phyloP scores from a whole-genome alignment of 164 flowering plant genomes.

The Chimonanthus praecox region DNA sequence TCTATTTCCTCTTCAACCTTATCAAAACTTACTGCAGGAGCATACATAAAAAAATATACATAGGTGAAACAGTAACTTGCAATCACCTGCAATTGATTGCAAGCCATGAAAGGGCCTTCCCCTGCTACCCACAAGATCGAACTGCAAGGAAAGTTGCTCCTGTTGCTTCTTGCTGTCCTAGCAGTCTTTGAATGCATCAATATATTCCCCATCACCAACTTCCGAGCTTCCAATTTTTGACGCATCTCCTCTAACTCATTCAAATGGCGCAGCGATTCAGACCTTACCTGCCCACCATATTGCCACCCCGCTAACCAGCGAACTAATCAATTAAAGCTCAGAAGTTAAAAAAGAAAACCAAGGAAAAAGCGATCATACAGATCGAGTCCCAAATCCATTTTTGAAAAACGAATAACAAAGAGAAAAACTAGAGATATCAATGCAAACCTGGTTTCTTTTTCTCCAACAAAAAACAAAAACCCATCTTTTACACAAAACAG shows the following conservation, averaged over 20 bases:
- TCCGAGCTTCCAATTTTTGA: constrained; percentile 49
- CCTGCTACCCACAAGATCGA: constrained; percentile 61
- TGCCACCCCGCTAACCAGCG: constrained; percentile 37
- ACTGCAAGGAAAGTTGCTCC: constrained; percentile 49
- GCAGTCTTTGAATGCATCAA: constrained; percentile 39
- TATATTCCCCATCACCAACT: constrained; percentile 47
- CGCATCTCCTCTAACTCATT: constrained; percentile 80
- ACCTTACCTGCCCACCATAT: constrained; percentile 52
- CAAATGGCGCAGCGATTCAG: constrained; percentile 50
- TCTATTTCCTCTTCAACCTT: no score
- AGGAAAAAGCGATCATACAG: neutral
- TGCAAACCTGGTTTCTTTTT: neutral
- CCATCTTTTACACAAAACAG: no score
- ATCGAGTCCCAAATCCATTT: neutral
- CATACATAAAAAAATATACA: neutral
- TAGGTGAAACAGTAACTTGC: neutral
- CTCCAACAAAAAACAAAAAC: no score
- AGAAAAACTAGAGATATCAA: no score
- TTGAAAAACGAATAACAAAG: neutral
- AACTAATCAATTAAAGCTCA: constrained; percentile 36
- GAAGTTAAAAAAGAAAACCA: neutral
- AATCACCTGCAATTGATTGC: constrained; percentile 63
- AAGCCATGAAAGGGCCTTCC: constrained; percentile 55
- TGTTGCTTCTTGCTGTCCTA: constrained; percentile 57
- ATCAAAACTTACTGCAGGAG: neutral